Percentiles rank a stretch among this genome's conserved stretches.
These are phyloP conservation scores for Wickerhamiella nectarea DNA, from an alignment of 805 yeast genomes.

Conservation along the genomic window DNA sequence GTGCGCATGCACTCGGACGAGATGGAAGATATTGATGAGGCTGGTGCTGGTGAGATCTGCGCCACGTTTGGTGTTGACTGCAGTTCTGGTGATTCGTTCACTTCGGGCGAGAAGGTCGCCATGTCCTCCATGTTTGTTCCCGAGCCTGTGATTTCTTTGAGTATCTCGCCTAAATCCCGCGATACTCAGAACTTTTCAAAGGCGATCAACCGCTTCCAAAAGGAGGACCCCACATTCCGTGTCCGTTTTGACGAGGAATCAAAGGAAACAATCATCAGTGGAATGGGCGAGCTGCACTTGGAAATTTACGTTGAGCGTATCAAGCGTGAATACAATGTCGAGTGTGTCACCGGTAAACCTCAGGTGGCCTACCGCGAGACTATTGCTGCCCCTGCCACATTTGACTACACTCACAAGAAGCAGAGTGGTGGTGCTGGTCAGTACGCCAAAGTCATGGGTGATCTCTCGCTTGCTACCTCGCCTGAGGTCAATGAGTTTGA, in stretches of 20 bases:
- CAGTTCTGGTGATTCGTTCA: conserved; percentile 95
- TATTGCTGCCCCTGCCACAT: conserved; percentile 52
- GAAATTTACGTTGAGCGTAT: conserved; percentile 97
- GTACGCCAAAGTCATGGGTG: conserved; percentile 91
- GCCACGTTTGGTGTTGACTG: conserved; percentile 99
- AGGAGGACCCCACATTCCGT: conserved; percentile 97
- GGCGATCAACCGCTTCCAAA: conserved; percentile 94
- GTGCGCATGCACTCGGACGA: conserved; percentile 98
- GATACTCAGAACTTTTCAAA: conserved; percentile 86
- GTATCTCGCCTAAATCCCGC: conserved; percentile 75
- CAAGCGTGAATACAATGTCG: conserved; percentile 93
- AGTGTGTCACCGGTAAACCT: conserved; percentile 91
- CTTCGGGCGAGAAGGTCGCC: conserved; percentile 71
- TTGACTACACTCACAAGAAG: conserved; percentile 92
- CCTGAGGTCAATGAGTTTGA: conserved; percentile 47
- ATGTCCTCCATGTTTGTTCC: conserved; percentile 99
- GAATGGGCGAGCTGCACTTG: conserved; percentile 96
- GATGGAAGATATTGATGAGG: conserved; percentile 94
- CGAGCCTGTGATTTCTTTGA: conserved; percentile 91
- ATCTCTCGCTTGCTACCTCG: conserved; percentile 42
- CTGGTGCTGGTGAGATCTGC: conserved; percentile 97
- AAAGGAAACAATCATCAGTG: conserved; percentile 87
- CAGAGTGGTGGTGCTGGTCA: conserved; percentile 99
- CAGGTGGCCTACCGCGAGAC: conserved; percentile 98
- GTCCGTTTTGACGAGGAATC: conserved; percentile 82